Percentiles rank a stretch among this genome's conserved stretches.
These are phyloP conservation scores for Solanum hybrid DNA, from an alignment of 305 asterid species.

Conservation along the genomic window DNA sequence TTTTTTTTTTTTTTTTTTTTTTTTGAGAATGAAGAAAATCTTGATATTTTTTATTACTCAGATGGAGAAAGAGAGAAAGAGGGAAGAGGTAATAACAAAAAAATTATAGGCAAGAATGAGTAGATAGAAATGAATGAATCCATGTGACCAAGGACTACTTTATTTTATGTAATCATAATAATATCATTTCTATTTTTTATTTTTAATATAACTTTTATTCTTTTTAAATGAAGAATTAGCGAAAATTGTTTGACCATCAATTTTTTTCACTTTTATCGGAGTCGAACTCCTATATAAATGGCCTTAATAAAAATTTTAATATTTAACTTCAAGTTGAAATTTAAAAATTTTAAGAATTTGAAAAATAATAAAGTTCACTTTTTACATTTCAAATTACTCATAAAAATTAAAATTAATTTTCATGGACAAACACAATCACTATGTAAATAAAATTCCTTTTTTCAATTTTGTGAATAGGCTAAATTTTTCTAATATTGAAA, in stretches of 20 bases:
- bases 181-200: neutral
- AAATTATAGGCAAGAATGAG: neutral
- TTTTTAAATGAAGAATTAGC: neutral
- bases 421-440: neutral
- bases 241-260: neutral
- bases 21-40: neutral
- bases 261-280: neutral
- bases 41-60: neutral
- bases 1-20: neutral
- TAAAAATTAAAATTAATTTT: too few relatives aligned
- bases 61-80: neutral
- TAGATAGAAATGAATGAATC: constrained; percentile 5
- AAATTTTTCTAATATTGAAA: too few relatives aligned
- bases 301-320: neutral
- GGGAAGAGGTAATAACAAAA: neutral
- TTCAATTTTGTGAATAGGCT: too few relatives aligned
- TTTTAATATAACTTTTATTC: neutral
- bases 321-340: too few relatives aligned
- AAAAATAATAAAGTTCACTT: neutral
- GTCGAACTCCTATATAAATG: neutral
- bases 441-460: too few relatives aligned
- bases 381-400: neutral
- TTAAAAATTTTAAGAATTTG: too few relatives aligned
- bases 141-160: neutral
- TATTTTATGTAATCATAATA: neutral